Conservation (phyloP, 2,329 filamentous ascomycete genomes). For the Sclerotinia borealis region DNA sequence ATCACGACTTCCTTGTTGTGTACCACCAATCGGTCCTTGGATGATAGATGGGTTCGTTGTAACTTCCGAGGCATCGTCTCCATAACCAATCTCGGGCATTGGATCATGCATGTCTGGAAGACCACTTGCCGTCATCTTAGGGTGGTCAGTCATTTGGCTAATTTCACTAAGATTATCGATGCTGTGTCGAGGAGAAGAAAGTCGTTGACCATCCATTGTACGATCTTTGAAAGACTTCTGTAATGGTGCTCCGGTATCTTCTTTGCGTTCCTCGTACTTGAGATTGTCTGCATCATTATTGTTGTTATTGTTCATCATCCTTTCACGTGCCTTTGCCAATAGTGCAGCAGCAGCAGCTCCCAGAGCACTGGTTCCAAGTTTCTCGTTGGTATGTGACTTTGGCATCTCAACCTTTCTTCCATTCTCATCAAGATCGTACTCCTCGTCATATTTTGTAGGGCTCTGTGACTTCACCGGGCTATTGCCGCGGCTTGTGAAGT, state of each 20-base stretch:
- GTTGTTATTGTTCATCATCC: slow-evolving; percentile 18
- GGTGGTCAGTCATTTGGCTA: slow-evolving; percentile 34
- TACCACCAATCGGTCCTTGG: slow-evolving; percentile 59
- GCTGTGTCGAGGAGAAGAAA: slow-evolving; percentile 51
- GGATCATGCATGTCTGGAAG: slow-evolving; percentile 64
- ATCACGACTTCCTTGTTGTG: slow-evolving; percentile 32
- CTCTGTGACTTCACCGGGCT: slow-evolving; percentile 39
- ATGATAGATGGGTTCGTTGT: slow-evolving; percentile 82
- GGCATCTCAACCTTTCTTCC: slow-evolving; percentile 32
- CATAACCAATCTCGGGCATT: slow-evolving; percentile 71
- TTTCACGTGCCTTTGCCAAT: slow-evolving; percentile 24
- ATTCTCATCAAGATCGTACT: slow-evolving; percentile 33
- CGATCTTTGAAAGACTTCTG: slow-evolving; percentile 64
- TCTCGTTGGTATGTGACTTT: slow-evolving; percentile 25
- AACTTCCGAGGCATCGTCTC: slow-evolving; percentile 54
- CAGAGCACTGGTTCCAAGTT: slow-evolving; percentile 24
- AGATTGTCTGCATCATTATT: slow-evolving; percentile 25
- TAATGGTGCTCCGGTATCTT: slow-evolving; percentile 44
- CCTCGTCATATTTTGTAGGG: slow-evolving; percentile 26
- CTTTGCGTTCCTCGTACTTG: slow-evolving; percentile 24
- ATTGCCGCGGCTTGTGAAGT: slow-evolving; percentile 34
- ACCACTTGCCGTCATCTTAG: slow-evolving; percentile 61
- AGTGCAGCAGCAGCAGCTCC: slow-evolving; percentile 24
- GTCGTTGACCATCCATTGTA: slow-evolving; percentile 47
- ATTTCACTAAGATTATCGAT: slow-evolving; percentile 48